Conservation (phyloP, 139 green algal species). For the Edaphochlamys debaryana region DNA sequence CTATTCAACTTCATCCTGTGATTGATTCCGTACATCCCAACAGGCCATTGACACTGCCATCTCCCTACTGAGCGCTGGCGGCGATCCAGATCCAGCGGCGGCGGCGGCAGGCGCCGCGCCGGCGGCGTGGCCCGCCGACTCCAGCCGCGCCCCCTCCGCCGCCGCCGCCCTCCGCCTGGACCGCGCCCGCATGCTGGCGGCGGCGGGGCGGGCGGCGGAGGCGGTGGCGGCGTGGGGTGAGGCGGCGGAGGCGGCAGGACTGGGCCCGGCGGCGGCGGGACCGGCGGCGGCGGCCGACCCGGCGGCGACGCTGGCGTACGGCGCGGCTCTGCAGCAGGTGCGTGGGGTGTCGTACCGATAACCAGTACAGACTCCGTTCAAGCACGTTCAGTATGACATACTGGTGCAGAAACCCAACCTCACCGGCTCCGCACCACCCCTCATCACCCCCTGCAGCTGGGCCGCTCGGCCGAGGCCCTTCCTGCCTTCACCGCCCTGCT, state of each 20-base stretch:
- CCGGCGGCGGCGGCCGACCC: neutral
- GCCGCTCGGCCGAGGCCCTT: neutral
- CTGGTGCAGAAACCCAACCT: too few relatives aligned
- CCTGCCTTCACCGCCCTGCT: neutral
- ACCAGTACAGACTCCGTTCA: too few relatives aligned
- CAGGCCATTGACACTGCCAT: too few relatives aligned
- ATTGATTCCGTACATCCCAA: too few relatives aligned
- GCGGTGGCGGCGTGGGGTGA: conserved; percentile 29
- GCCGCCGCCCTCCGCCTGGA: conserved; percentile 34
- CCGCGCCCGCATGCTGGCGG: conserved; percentile 27
- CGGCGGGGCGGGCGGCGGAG: conserved; percentile 3
- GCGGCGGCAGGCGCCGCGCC: too few relatives aligned
- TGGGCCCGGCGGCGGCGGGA: too few relatives aligned
- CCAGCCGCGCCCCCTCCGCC: conserved; percentile 5
- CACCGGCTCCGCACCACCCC: neutral
- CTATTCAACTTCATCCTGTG: too few relatives aligned
- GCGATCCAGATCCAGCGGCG: too few relatives aligned
- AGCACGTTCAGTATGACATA: too few relatives aligned
- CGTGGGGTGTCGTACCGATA: too few relatives aligned
- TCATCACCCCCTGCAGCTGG: neutral
- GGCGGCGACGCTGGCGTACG: conserved; percentile 39
- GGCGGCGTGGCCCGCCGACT: neutral
- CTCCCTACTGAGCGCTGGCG: neutral
- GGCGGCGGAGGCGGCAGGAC: neutral
- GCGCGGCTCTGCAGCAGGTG: conserved; percentile 46